Evolutionary conservation across 2,329 filamentous ascomycete genomes (phyloP), one percentile per base, ranked within the genome.

Genomic region (Colletotrichum tabaci): DNA sequence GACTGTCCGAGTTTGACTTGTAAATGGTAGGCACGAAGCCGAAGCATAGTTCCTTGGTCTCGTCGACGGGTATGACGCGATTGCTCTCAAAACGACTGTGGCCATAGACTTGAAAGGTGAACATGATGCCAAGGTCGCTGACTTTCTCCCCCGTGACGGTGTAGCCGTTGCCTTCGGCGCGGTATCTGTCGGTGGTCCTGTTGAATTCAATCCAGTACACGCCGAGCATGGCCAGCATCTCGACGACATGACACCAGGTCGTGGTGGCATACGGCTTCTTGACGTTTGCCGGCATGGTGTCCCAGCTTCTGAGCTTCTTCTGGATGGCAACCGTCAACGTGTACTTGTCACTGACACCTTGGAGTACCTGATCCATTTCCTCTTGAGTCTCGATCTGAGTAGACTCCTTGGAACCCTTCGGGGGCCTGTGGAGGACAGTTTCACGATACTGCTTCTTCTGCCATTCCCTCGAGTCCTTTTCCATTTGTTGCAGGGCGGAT

Each of bases 151-250:
- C 87, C 1, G 85, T 81, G 2, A 89, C 79, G 72, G 87, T 81
- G 76, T 84, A 88, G 3, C 87, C 87, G 73, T 89, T 89, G 26
- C 87, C 87, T 66, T 89, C 87, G 4, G 84, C 87, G n/a, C 84
- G 85, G 61, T 89, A 87, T 21, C 84, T 84, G 74, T 89, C 86
- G 15, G 79, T 79, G 10, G 79, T 84, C 44, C 86, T 82, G 74
- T 89, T 86, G 74, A 90, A 90, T 65, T 87, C 86, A 73, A 87
- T 88, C 88, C 88, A 90, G 77, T 90, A 85, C 9, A 90, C 82
- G 9, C 88, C 87, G 18, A 89, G 79, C 68, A 86, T 84, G 5
- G 86, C 86, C 35, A 87, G 82, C 71, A 89, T 85, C 80, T 89
- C 87, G 40, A 89, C 78, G 4, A 89, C 77, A 73, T 89, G 87